Conservation (phyloP, 305 asterid genomes). For the Fraxinus dipetala region DNA sequence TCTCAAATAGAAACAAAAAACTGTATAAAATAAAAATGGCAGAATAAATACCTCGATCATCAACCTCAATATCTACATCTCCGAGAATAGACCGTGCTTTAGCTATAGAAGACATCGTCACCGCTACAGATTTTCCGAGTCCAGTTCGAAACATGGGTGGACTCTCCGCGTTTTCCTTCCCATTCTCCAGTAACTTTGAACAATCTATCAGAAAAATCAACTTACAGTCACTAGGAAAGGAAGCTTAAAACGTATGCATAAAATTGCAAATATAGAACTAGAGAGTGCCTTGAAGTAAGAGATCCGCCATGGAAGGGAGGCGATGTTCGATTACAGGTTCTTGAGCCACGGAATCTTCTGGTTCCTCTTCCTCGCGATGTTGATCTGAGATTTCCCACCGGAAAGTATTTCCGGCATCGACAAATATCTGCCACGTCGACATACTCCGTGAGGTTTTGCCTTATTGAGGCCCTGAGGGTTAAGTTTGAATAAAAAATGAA, state of each 20-base stretch:
- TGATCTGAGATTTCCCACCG: constrained; percentile 58
- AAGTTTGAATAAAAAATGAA: background rate
- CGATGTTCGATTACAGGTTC: constrained; percentile 31
- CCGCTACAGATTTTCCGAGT: constrained; percentile 54
- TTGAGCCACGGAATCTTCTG: constrained; percentile 30
- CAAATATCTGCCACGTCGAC: constrained; percentile 79
- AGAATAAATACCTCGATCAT: constrained; percentile 34
- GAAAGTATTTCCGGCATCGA: constrained; percentile 49
- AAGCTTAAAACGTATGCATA: background rate
- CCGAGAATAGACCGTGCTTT: constrained; percentile 69
- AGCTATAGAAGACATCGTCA: constrained; percentile 60
- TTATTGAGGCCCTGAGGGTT: background rate
- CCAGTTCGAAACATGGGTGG: constrained; percentile 62
- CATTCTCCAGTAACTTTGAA: constrained; percentile 50
- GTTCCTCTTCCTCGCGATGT: constrained; percentile 28
- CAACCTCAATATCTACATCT: constrained; percentile 31
- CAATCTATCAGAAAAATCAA: constrained; percentile 33
- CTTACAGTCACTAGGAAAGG: background rate
- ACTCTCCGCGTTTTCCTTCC: constrained; percentile 29
- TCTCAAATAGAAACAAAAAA: background rate
- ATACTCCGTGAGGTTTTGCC: constrained; percentile 46
- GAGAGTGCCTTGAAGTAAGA: constrained; percentile 72
- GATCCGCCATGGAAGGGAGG: constrained; percentile 83
- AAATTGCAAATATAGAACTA: background rate
- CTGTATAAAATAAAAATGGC: background rate